A percentile compares a stretch with the other conserved stretches of the same genome.
phyloP scores from a whole-genome alignment of 2,329 filamentous ascomycete species.

The Venturia aucupariae region DNA sequence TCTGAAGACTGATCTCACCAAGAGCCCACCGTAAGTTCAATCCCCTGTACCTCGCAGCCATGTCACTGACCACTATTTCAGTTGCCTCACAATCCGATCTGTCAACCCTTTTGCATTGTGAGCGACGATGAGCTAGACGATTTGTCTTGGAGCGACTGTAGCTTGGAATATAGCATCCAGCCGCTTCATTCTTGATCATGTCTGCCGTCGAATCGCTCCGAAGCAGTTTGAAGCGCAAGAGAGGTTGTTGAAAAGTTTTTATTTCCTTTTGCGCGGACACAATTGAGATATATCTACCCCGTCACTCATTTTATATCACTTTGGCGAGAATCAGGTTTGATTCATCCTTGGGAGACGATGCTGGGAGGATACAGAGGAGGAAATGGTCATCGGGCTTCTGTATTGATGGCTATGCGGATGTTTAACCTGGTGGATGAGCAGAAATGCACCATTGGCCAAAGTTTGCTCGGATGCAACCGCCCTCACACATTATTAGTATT shows the following conservation, averaged over 20 bases:
- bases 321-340: conserved; percentile 4
- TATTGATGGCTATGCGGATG: conserved; percentile 1
- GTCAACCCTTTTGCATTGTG: conserved; percentile 65
- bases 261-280: background rate
- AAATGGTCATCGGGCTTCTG: background rate
- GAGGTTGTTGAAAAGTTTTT: conserved; percentile 8
- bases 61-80: conserved; percentile 36
- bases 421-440: background rate
- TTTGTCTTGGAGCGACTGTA: background rate
- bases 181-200: background rate
- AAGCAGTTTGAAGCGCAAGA: too few species aligned
- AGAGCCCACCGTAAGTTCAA: conserved; percentile 93
- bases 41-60: background rate
- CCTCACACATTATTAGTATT: background rate
- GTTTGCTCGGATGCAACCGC: background rate
- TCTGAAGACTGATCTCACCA: conserved; percentile 92
- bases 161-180: background rate
- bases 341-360: background rate
- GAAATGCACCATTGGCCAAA: background rate
- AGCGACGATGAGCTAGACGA: background rate
- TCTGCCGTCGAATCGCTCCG: background rate
- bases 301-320: conserved; percentile 7
- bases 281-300: conserved; percentile 6
- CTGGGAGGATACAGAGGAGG: background rate
- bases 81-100: conserved; percentile 75